Conservation (phyloP, 2,329 filamentous ascomycete genomes). For the Xylaria hypoxylon region DNA sequence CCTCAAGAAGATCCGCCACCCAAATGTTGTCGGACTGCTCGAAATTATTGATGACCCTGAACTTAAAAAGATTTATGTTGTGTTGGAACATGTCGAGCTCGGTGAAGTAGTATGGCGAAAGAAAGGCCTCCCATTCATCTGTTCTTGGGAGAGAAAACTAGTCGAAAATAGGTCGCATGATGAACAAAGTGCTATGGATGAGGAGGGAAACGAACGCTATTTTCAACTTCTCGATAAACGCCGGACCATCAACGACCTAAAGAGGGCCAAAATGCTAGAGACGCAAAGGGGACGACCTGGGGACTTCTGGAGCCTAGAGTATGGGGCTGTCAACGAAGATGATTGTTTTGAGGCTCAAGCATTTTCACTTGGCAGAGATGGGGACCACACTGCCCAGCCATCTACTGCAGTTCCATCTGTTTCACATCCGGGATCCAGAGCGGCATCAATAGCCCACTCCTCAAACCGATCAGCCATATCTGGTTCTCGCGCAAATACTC, state of each 20-base stretch:
- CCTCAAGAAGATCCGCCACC: slow-evolving; percentile 95
- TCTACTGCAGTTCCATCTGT: slow-evolving; percentile 39
- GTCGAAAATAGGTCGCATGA: slow-evolving; percentile 78
- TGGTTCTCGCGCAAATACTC: slow-evolving; percentile 50
- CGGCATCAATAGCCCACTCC: slow-evolving; percentile 61
- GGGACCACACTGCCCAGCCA: slow-evolving; percentile 38
- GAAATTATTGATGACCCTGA: slow-evolving; percentile 98
- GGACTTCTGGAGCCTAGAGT: slow-evolving; percentile 86
- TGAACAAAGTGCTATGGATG: slow-evolving; percentile 68
- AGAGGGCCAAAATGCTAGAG: slow-evolving; percentile 66
- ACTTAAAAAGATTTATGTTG: slow-evolving; percentile 97
- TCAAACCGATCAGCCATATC: slow-evolving; percentile 62
- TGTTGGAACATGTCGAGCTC: slow-evolving; percentile 92
- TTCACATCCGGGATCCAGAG: slow-evolving; percentile 49
- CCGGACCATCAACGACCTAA: slow-evolving; percentile 67
- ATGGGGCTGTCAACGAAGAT: slow-evolving; percentile 71
- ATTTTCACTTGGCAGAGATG: slow-evolving; percentile 42
- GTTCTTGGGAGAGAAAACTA: slow-evolving; percentile 82
- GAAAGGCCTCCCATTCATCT: slow-evolving; percentile 85
- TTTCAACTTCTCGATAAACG: slow-evolving; percentile 69
- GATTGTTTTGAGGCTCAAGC: slow-evolving; percentile 54
- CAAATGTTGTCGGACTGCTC: slow-evolving; percentile 94
- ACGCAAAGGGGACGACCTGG: slow-evolving; percentile 64
- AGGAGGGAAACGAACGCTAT: slow-evolving; percentile 65
- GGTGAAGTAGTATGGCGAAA: slow-evolving; percentile 96